Evolutionary conservation across 2,329 filamentous ascomycete genomes (phyloP).

Genomic region (Talaromyces sp.): DNA sequence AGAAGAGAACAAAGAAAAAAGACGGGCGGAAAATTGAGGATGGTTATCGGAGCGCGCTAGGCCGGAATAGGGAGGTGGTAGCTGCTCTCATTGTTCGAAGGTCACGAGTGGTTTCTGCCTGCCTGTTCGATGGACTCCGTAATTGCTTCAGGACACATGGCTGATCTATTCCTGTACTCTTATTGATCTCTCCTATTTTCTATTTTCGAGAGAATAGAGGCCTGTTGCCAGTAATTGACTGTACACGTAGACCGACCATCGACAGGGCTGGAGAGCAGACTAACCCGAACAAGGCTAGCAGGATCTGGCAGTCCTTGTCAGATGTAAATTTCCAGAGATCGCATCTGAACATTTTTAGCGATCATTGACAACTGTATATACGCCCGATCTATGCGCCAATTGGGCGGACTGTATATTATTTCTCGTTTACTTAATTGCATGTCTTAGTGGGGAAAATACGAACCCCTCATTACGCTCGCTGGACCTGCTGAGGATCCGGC

Average conservation of each 20-base stretch:
- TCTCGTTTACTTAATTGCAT: background rate
- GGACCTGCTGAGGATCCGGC: background rate
- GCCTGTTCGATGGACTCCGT: background rate
- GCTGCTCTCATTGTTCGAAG: background rate
- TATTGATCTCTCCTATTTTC: no score
- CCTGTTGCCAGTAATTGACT: background rate
- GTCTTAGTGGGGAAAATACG: constrained; percentile 8
- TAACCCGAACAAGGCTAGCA: constrained; percentile 10
- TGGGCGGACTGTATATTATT: background rate
- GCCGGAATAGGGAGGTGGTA: constrained; percentile 6
- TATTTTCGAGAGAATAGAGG: background rate
- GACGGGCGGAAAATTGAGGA: background rate
- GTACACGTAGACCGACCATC: background rate
- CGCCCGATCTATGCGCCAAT: background rate
- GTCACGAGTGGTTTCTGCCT: background rate
- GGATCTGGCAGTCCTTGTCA: constrained; percentile 4
- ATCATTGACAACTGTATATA: background rate
- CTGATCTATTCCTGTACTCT: background rate
- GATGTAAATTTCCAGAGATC: constrained; percentile 1
- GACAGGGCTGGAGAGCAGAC: background rate
- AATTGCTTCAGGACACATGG: background rate
- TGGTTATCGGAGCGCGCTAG: background rate
- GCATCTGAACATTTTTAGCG: background rate
- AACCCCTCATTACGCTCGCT: constrained; percentile 7
- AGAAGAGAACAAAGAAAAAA: background rate